Conservation (phyloP, 2,329 filamentous ascomycete genomes). For the Claviceps spartinae region DNA sequence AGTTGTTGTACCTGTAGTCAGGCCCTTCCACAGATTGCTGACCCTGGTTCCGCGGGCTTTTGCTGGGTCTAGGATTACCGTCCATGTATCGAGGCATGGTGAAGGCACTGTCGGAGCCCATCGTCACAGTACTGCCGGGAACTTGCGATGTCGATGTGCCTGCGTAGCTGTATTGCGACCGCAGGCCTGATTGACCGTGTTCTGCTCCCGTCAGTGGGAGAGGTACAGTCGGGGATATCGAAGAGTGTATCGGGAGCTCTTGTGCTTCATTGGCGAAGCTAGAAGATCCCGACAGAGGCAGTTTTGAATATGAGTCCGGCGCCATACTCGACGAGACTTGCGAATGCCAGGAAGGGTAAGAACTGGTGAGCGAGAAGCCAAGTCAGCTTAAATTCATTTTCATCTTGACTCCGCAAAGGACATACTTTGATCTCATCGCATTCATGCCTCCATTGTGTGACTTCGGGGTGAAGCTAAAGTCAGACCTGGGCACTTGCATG, state of each 20-base stretch:
- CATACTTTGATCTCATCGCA: conserved; percentile 45
- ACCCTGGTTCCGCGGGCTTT: conserved; percentile 40
- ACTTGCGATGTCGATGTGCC: conserved; percentile 37
- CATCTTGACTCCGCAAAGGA: conserved; percentile 17
- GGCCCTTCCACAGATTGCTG: conserved; percentile 40
- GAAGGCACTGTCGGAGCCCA: conserved; percentile 31
- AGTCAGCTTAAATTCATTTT: background rate
- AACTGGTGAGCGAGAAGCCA: conserved; percentile 36
- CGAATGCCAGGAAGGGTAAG: conserved; percentile 43
- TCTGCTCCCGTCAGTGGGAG: conserved; percentile 36
- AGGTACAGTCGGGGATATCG: conserved; percentile 38
- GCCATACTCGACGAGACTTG: conserved; percentile 38
- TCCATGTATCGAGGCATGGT: conserved; percentile 46
- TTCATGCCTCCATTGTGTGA: conserved; percentile 38
- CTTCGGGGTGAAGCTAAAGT: conserved; percentile 47
- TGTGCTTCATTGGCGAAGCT: conserved; percentile 37
- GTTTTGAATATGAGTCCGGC: conserved; percentile 38
- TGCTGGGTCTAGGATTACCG: conserved; percentile 36
- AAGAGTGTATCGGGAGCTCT: conserved; percentile 38
- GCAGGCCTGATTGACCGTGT: conserved; percentile 31
- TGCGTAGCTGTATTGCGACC: conserved; percentile 42
- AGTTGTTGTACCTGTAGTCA: conserved; percentile 44
- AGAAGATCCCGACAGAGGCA: conserved; percentile 34
- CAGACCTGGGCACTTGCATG: conserved; percentile 40
- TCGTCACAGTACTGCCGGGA: conserved; percentile 24